Evolutionary conservation across 1,139 yeast species (phyloP), one percentile per base, ranked within the genome.

Genomic region (Candida sp.): DNA sequence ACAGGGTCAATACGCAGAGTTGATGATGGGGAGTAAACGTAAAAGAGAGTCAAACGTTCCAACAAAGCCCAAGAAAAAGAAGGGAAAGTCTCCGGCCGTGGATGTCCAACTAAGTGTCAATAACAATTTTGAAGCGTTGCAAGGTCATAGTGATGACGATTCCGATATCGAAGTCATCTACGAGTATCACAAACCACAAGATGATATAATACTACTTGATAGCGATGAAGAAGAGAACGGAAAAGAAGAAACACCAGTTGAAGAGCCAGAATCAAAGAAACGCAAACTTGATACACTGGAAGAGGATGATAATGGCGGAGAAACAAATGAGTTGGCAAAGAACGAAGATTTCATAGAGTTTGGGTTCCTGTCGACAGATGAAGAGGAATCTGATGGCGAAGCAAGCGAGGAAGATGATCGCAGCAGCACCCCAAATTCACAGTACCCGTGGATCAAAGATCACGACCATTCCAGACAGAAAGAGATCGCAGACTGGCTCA

Each of bases 401-500:
- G 77, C 63, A 2, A 70, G 65, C 5, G 55, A 58, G 23, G 64
- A 53, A 12, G 61, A 48, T 5, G 78, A 75, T 50, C 75, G 75
- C 1, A 57, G 62, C 9, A 47, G 42, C 8, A 12, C 44, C 1
- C 27, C 50, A 9, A 53, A 50, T 31, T 68, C 79, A 0, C 80
- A 81, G 44, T 90, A 74, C 59, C 97, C 97, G 0, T 91, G 97
- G 97, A 80, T 91, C 32, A 77, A 85, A 52, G 84, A 86, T 56
- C 89, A 85, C 58, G 90, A 87, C 59, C 94, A 88, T 63, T 84
- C 91, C 2, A 80, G 75, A 48, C 91, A 88, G 64, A 78, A 81
- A 62, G 93, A 88, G 59, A 83, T 91, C 31, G 88, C 93, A 1
- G 96, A 90, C 60, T 90, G 97, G 96, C 76, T 94, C 30, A 89